Base-by-base conservation (phyloP, 768 basidiomycete genomes). In the Russula sp. region DNA sequence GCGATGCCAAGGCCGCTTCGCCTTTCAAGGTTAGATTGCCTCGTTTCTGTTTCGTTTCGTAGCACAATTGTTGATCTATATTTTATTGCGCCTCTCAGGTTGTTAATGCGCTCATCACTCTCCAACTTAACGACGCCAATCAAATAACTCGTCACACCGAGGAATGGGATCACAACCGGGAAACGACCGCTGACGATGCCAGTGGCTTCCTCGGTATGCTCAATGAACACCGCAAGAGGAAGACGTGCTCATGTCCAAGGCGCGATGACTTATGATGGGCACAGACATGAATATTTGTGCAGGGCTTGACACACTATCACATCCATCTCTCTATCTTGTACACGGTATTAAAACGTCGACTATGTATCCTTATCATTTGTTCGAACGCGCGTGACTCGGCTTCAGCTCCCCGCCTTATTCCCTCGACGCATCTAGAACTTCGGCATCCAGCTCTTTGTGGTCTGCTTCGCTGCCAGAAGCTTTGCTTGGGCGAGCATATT, bases 401-500 rank as follows among this genome's bases (percentile, higher is more conserved):
- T n/a, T n/a, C n/a, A n/a, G n/a, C 24, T 20, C 51, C 20, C 24
- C 44, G 42, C 32, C 20, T 30, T 28, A 44, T 52, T 42, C n/a
- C 46, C 26, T 40, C 24, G 9, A 38, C 10, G 26, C 38, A 16
- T 55, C 59, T 60, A 61, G 76, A 70, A 83, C 54, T 85, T 79
- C 18, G 80, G 79, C 73, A 89, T 84, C 87, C 87, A 89, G 34
- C 79, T 78, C 74, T 85, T 89, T 24, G 84, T 79, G 1, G 80
- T 79, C 69, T 88, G 85, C 68, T 85, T 79, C 16, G 84, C 75
- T 18, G 88, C 88, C 6, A 88, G 71, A 46, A 79, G 77, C 71
- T 86, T 89, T 7, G 88, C 87, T 80, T 89, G 86, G 1, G 79
- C 70, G 1, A 84, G 80, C 86, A 89, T 87, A 67, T 76, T 81